These are phyloP conservation scores for Nakazawaea wyomingensis DNA, from an alignment of 805 yeast genomes.

Conservation along the genomic window DNA sequence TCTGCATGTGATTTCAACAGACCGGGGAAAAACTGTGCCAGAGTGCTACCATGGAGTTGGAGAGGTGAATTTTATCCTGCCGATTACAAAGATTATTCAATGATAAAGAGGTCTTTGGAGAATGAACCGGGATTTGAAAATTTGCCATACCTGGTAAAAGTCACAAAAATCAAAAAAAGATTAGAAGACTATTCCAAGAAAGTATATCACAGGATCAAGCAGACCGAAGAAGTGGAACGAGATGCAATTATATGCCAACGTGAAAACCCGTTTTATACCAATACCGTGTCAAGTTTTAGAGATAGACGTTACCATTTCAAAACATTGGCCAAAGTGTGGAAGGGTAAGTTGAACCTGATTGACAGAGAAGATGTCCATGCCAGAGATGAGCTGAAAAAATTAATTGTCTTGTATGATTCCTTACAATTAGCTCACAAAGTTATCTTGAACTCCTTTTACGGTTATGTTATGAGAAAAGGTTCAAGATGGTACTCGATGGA, in stretches of 20 bases:
- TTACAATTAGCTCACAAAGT: slow-evolving; percentile 96
- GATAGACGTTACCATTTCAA: slow-evolving; percentile 96
- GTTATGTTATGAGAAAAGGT: slow-evolving; percentile 98
- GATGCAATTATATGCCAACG: slow-evolving; percentile 95
- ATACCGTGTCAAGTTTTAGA: slow-evolving; percentile 90
- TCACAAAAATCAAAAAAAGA: slow-evolving; percentile 66
- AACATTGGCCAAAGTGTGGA: slow-evolving; percentile 91
- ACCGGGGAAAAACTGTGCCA: slow-evolving; percentile 90
- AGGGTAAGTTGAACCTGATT: slow-evolving; percentile 63
- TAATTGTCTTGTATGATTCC: slow-evolving; percentile 91
- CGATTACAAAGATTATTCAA: slow-evolving; percentile 81
- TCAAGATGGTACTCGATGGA: slow-evolving; percentile 99
- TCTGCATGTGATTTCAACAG: slow-evolving; percentile 96
- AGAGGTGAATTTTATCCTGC: slow-evolving; percentile 95
- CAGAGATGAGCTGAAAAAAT: slow-evolving; percentile 86
- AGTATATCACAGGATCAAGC: slow-evolving; percentile 75
- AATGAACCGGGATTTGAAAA: slow-evolving; percentile 81
- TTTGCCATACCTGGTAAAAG: slow-evolving; percentile 73
- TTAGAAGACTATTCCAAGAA: slow-evolving; percentile 80
- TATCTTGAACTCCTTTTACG: slow-evolving; percentile 92
- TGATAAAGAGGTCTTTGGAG: slow-evolving; percentile 80
- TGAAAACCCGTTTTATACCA: slow-evolving; percentile 94
- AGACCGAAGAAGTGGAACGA: slow-evolving; percentile 77
- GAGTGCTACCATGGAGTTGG: slow-evolving; percentile 95
- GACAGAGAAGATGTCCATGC: slow-evolving; percentile 49